phyloP scores from a whole-genome alignment of 257 asterid species.

The Capsicum baccatum region DNA sequence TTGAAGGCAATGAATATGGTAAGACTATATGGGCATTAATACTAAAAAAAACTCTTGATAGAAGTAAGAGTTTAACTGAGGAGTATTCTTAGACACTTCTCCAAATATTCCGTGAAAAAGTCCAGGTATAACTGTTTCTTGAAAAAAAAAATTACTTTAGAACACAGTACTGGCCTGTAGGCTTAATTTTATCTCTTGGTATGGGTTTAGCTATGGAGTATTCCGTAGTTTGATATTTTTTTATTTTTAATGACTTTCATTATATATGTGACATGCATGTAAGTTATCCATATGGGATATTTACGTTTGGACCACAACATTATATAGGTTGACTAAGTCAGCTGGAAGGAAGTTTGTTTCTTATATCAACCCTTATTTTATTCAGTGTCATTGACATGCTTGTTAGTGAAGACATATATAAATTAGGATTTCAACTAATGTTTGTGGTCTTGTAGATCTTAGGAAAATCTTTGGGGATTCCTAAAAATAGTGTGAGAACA shows the following conservation, averaged over 20 bases:
- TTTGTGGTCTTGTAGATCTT: conserved; percentile 57
- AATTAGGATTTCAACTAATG: conserved; percentile 10
- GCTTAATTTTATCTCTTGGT: background rate
- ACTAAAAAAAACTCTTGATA: too few relatives aligned
- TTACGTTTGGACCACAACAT: background rate
- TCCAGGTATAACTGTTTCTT: conserved; percentile 61
- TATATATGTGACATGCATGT: background rate
- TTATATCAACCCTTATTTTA: too few relatives aligned
- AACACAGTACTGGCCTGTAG: background rate
- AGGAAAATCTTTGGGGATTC: conserved; percentile 92
- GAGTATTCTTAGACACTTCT: conserved; percentile 50
- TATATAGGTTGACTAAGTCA: background rate
- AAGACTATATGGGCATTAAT: too few relatives aligned
- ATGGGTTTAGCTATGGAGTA: background rate
- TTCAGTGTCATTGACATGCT: background rate
- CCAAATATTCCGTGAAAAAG: conserved; percentile 79
- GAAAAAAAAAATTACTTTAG: background rate
- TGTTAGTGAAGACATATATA: background rate
- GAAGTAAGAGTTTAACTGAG: too few relatives aligned
- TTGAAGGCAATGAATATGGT: too few relatives aligned
- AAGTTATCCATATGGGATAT: background rate
- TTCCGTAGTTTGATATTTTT: background rate
- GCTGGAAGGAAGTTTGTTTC: too few relatives aligned
- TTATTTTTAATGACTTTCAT: background rate
- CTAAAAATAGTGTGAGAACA: conserved; percentile 86